Evolutionary conservation across 1,284 basidiomycete species (phyloP).

Genomic region (Ustilago trichophora): DNA sequence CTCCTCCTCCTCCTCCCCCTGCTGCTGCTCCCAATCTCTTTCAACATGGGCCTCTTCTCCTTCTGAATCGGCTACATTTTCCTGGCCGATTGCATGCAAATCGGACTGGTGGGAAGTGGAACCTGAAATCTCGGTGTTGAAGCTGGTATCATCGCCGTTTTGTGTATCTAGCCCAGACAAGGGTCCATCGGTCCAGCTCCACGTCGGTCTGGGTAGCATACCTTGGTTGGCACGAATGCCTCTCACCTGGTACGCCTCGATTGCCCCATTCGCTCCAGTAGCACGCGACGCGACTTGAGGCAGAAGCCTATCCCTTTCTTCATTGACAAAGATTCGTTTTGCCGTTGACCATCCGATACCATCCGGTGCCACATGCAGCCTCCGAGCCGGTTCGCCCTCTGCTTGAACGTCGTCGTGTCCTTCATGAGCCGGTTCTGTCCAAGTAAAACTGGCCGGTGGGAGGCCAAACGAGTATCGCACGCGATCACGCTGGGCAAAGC

Average conservation of each 20-base stretch:
- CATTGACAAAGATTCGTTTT: slow-evolving; percentile 22
- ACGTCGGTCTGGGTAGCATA: slow-evolving; percentile 14
- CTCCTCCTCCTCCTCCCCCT: not conserved
- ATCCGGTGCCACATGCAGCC: slow-evolving; percentile 29
- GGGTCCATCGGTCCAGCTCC: slow-evolving; percentile 23
- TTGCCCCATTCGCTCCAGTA: not conserved
- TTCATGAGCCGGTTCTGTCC: slow-evolving; percentile 15
- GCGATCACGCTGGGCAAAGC: slow-evolving; percentile 24
- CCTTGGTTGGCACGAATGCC: slow-evolving; percentile 21
- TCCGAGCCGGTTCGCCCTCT: not conserved
- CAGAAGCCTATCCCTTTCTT: slow-evolving; percentile 27
- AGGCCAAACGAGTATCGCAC: slow-evolving; percentile 29
- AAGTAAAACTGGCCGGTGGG: slow-evolving; percentile 24
- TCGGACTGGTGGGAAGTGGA: slow-evolving; percentile 3
- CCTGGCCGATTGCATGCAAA: not conserved
- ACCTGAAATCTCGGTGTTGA: slow-evolving; percentile 8
- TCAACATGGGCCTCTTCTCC: not conserved
- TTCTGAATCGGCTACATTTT: not conserved
- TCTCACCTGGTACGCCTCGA: slow-evolving; percentile 23
- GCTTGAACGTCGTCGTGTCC: not conserved
- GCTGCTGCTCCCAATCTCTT: not conserved
- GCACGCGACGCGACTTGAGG: slow-evolving; percentile 19
- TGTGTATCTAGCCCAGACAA: not conserved
- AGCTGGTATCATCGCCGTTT: not conserved
- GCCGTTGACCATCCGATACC: slow-evolving; percentile 40